Base-by-base conservation (phyloP, 345 rosid species). In the Toxicodendron radicans region DNA sequence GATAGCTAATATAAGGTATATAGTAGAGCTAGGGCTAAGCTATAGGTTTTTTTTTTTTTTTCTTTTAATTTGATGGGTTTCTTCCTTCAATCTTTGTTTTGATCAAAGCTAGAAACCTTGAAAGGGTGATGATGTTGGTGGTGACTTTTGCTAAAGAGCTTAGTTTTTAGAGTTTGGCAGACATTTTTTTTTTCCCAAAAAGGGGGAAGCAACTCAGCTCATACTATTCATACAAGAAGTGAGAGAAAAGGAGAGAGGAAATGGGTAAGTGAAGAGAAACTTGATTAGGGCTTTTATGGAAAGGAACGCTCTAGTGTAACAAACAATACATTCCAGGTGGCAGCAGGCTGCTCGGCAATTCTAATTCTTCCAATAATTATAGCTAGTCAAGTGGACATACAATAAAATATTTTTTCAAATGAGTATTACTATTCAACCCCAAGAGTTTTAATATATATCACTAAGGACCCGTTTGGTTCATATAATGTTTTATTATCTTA, bases 31-130 rank as follows among this genome's bases (percentile, higher is more conserved):
- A 9, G 75, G 61, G 56, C 24, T 32, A 9, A 51, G 46, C 24
- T 9, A 23, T 11, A n/a, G 73, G 68, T 73, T 71, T 56, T 59
- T 76, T 66, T 67, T 24, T 43, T 33, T 7, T 13, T 14, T 38
- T 3, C 0, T 3, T 16, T 38, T 20, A 23, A 18, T 18, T 16
- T 4, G 11, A 1, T 32, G 3, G 30, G 64, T 12, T 46, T 52
- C 30, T 68, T 5, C 21, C 2, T 43, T 20, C 24, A 8, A 10
- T 7, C 30, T 65, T 65, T 23, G 14, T 65, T 78, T 71, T 76
- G 73, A 78, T 76, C 70, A 79, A 78, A 73, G 80, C 85, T 76
- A 80, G 79, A 82, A 78, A 71, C 61, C 74, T 77, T 77, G 73
- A 76, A 81, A 83, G 80, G 81, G 48, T 67, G 59, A 71, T 81